Evolutionary conservation across 2,329 filamentous ascomycete genomes (phyloP), one percentile per base, ranked within the genome.

Genomic region (Coniosporium tulheliwenetii): DNA sequence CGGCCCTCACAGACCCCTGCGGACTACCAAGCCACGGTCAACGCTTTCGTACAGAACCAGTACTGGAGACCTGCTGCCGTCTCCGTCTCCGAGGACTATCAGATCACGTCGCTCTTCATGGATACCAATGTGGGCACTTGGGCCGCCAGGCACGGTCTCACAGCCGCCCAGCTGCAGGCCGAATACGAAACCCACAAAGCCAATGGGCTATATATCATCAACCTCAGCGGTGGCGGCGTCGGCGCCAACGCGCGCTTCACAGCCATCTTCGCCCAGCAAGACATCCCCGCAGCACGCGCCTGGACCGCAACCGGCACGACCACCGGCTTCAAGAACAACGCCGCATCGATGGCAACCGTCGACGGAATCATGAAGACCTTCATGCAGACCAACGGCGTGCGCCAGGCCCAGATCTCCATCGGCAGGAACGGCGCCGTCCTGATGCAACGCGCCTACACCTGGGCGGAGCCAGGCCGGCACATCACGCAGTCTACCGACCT

Each of bases 361-460:
- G 19, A 26, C 19, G 19, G 19, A 7, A 26, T 26, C 19, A 47
- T 52, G 42, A 39, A 44, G n/a, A 35, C 36, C 3, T 53, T 50
- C 41, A 53, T 53, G 49, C 41, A 43, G 19, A 29, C 36, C 29
- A 3, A 47, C 41, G 46, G 49, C 30, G 45, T 53, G 15, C 45
- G 50, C 10, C 51, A 53, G 43, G 49, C 49, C 2, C 51, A 53
- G 42, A 43, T 53, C 26, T 44, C 51, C 19, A 43, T 47, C 19
- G 45, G 47, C 1, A 14, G 42, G 31, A 48, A 53, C 16, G 49
- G 51, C n/a, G 47, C 39, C 9, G 16, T 49, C 13, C 13, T 51
- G 12, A 45, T 44, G 8, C 44, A 48, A 8, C 49, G 46, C 10
- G 47, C 45, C 7, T 53, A 43, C 42, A 53, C 50, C 29, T 48